Percentiles rank a stretch among this genome's conserved stretches.
phyloP scores from a whole-genome alignment of 768 basidiomycete species.

The Mycena vitilis region DNA sequence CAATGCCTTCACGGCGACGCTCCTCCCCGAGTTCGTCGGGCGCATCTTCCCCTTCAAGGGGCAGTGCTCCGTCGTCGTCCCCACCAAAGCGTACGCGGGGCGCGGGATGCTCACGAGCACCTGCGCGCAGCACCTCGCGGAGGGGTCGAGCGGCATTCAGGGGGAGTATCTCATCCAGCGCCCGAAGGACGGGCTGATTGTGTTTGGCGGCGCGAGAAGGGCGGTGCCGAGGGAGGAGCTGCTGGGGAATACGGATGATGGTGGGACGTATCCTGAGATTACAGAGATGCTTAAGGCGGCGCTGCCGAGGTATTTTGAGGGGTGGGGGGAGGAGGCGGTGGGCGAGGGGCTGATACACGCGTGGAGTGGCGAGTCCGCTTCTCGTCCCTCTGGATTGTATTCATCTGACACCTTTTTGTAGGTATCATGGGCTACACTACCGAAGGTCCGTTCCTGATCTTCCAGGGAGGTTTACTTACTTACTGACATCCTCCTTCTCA shows the following conservation, averaged over 20 bases:
- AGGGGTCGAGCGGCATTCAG: constrained; percentile 24
- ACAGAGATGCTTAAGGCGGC: constrained; percentile 38
- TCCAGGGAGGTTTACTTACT: too few species aligned
- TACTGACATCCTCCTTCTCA: too few species aligned
- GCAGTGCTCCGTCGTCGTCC: constrained; percentile 40
- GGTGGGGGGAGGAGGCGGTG: constrained; percentile 39
- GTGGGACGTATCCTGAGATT: constrained; percentile 35
- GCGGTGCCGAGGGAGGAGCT: constrained; percentile 31
- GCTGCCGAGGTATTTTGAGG: constrained; percentile 40
- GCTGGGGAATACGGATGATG: constrained; percentile 39
- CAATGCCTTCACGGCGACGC: constrained; percentile 56
- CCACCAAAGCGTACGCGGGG: constrained; percentile 39
- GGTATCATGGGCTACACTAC: constrained; percentile 43
- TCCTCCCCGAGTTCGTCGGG: constrained; percentile 45
- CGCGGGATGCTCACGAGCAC: constrained; percentile 36
- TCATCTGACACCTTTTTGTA: neutral
- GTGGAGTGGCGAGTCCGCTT: constrained; percentile 28
- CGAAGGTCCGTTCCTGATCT: constrained; percentile 26
- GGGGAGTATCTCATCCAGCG: constrained; percentile 42
- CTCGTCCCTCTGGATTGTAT: neutral
- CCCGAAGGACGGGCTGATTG: constrained; percentile 38
- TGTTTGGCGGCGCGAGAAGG: constrained; percentile 39
- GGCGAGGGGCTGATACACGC: constrained; percentile 39
- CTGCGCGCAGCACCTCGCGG: constrained; percentile 12
- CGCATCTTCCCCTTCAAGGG: constrained; percentile 40